Evolutionary conservation across 805 yeast species (phyloP), one percentile per base, ranked within the genome.

Genomic region (Pichia membranifaciens): DNA sequence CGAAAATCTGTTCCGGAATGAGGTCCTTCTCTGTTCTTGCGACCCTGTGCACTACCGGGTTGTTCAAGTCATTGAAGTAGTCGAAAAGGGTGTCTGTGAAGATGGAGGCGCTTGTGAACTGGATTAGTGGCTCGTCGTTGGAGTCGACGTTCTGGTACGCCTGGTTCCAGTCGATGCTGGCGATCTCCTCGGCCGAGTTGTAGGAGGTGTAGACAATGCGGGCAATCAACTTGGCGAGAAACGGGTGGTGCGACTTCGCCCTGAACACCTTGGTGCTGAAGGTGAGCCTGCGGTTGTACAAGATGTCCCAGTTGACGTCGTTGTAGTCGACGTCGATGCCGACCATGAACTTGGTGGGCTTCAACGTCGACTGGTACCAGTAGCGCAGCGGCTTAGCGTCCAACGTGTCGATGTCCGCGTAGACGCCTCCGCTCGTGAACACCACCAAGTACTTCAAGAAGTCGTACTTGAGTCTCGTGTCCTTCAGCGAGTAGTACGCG

Each of bases 401-500:
- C 49, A 65, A 67, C 0, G 84, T 79, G 58, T 80, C 85, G 32
- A 79, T 75, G 58, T 80, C 84, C 3, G 82, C 74, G 55, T 80
- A 80, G 12, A 76, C 71, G n/a, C 85, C 85, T 41, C 85, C 85
- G 40, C 65, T 61, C 3, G 79, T 70, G 50, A 58, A 78, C 5
- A 79, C 54, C 6, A 77, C 67, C 50, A 78, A 61, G 57, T 79
- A 80, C 45, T 81, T 68, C 59, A 79, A 70, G 51, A 79, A 78
- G 55, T 80, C 84, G 66, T 71, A 75, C 51, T 66, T 64, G 43
- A 75, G 61, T 38, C 76, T 69, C 22, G 67, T 73, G 59, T 77
- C 77, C 1, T 84, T 84, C 51, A 80, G 58, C 6, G 55, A 52
- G 48, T 71, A 71, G 55, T 68, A 76, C 3, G 82, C 74, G 34